Conservation (phyloP, 345 rosid genomes). For the Euphorbia lathyris region DNA sequence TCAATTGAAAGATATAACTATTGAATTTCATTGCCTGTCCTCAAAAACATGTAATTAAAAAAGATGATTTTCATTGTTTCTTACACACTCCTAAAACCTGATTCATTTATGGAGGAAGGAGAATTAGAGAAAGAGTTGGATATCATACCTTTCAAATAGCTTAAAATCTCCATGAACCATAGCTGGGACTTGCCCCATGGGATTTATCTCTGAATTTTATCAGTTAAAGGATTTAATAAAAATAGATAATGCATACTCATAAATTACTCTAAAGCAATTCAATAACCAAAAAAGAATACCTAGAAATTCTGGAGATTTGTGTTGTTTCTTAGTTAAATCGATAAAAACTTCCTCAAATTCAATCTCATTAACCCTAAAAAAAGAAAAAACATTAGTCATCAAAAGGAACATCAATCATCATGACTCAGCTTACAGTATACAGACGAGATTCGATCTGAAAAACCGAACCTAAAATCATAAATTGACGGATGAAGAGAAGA, state of each 20-base stretch:
- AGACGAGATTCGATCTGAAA: neutral
- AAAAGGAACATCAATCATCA: neutral
- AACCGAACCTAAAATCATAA: neutral
- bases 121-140: neutral
- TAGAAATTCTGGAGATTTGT: slow-evolving; percentile 56
- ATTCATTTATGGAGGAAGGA: too few species aligned
- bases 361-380: slow-evolving; percentile 56
- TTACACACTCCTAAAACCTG: neutral
- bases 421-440: neutral
- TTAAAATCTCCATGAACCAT: slow-evolving; percentile 75
- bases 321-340: slow-evolving; percentile 48
- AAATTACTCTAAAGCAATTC: neutral
- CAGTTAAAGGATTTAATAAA: neutral
- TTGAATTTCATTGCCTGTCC: neutral
- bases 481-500: neutral
- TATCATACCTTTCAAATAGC: slow-evolving; percentile 76
- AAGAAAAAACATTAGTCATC: neutral
- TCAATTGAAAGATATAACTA: neutral
- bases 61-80: too few species aligned
- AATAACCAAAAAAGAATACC: slow-evolving; percentile 31
- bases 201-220: slow-evolving; percentile 54
- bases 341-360: slow-evolving; percentile 72
- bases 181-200: slow-evolving; percentile 64
- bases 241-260: neutral
- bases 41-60: neutral